These are phyloP conservation scores for Vitis labrusca DNA, from an alignment of 164 flowering plant genomes.

Conservation along the genomic window DNA sequence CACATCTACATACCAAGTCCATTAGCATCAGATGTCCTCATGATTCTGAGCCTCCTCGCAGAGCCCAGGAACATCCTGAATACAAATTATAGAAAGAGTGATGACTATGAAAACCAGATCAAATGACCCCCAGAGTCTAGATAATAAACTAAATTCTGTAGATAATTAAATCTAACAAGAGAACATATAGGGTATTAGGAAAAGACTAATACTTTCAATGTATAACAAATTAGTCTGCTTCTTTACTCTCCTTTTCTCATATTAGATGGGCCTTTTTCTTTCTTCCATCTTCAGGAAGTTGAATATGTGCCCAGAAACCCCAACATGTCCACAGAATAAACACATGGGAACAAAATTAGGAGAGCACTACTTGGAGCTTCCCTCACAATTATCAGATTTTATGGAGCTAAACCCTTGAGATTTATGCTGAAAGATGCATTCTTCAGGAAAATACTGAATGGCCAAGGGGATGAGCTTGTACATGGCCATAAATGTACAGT, in stretches of 20 bases:
- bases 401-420: too few species aligned
- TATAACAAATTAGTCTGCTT: not conserved
- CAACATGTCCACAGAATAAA: too few species aligned
- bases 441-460: too few species aligned
- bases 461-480: too few species aligned
- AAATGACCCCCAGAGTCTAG: too few species aligned
- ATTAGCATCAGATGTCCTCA: slow-evolving; percentile 55
- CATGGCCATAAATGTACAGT: too few species aligned
- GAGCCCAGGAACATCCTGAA: slow-evolving; percentile 62
- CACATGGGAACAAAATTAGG: too few species aligned
- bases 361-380: too few species aligned
- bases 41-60: slow-evolving; percentile 64
- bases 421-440: too few species aligned
- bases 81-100: not conserved
- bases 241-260: not conserved
- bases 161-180: not conserved
- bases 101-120: too few species aligned
- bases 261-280: not conserved
- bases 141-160: too few species aligned
- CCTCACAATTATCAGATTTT: too few species aligned
- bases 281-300: not conserved
- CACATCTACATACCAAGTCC: slow-evolving; percentile 39
- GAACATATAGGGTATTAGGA: not conserved
- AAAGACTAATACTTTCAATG: not conserved
- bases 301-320: not conserved